Base-by-base conservation (phyloP, 257 asterid species). In the Fraxinus americana region DNA sequence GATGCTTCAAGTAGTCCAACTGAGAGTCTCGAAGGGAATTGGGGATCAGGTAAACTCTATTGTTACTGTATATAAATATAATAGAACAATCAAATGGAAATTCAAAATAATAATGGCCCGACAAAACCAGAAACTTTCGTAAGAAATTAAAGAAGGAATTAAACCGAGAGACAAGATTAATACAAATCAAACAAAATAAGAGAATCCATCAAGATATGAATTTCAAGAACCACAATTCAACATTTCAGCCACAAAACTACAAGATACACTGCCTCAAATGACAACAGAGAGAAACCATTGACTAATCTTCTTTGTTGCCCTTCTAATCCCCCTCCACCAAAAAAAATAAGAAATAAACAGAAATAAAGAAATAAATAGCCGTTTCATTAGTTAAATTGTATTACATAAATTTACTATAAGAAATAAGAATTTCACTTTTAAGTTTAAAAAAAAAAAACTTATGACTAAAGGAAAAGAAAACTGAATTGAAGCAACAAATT, bases 21-120 rank as follows among this genome's bases (percentile, higher is more conserved):
- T 59, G 97, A 89, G 76, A 91, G 97, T 84, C 74, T 93, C 78
- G 98, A 90, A 76, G 98, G 83, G 13, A 90, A 90, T 83, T 88
- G 92, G 91, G 98, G 98, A 75, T 91, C 98, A 85, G 98, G 98
- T 93, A 85, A 67, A 43, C 27, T 71, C 38, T 70, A 79, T 67
- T 25, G 23, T 80, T 71, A 69, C 72, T 76, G 13, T 25, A 38
- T 71, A 27, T 39, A 39, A 8, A 39, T 9, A 1, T 74, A 5
- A 63, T 65, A 65, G 14, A 16, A 67, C 67, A 16, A 4, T 43
- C 66, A 34, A 39, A 39, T 39, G 45, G 45, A 25, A 25, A 25
- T 25, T 25, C 27, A 25, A 25, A 25, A 25, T 25, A 25, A 25
- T 25, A 25, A 25, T 25, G 27, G 27, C 27, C 27, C 27, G 27